Percentiles rank a stretch among this genome's conserved stretches.
Evolutionary conservation across 306 rosid species (phyloP).

Genomic region (Arachis stenosperma): DNA sequence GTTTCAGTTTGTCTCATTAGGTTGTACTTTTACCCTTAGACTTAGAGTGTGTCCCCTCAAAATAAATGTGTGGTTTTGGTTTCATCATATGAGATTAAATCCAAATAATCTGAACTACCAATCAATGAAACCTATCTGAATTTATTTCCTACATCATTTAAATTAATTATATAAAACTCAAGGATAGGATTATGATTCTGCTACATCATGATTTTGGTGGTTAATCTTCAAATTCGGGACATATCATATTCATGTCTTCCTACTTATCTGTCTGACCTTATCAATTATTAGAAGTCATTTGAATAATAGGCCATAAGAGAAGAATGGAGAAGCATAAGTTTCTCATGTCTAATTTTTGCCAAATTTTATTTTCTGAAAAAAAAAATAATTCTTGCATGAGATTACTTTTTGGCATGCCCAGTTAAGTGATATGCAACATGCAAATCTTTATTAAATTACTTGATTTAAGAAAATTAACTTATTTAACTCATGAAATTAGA

Average conservation of each 20-base stretch:
- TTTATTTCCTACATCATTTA: not conserved
- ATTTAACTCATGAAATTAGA: not conserved
- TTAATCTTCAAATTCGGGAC: not conserved
- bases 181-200: not conserved
- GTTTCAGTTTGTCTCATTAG: constrained; percentile 34
- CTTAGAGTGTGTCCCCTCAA: not conserved
- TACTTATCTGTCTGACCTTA: not conserved
- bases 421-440: not conserved
- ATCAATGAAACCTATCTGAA: constrained; percentile 3
- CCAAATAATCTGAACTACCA: constrained; percentile 11
- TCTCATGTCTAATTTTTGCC: not conserved
- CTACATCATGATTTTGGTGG: not conserved
- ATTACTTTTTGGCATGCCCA: not conserved
- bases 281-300: not conserved
- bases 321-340: no score
- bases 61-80: constrained; percentile 30
- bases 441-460: not conserved
- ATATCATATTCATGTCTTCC: not conserved
- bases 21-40: constrained; percentile 9
- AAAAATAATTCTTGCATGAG: not conserved
- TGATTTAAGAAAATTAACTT: not conserved
- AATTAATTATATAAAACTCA: not conserved
- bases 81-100: not conserved
- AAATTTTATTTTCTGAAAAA: not conserved
- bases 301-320: not conserved